These are phyloP conservation scores for Leishmania braziliensis DNA, from an alignment of 208 protist species.

Conservation along the genomic window DNA sequence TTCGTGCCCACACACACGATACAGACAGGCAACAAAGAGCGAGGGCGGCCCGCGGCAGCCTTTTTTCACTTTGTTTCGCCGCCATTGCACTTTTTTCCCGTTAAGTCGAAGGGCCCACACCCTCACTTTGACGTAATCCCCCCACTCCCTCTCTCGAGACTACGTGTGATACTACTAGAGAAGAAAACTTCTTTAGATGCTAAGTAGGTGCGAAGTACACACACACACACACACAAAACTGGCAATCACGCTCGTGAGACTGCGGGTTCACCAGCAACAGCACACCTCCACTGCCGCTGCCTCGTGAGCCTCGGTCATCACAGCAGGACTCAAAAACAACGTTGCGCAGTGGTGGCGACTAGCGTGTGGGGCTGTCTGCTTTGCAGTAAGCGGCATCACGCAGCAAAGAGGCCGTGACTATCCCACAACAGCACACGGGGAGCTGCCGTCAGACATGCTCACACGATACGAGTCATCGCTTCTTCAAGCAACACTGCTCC, in stretches of 20 bases:
- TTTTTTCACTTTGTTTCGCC: not conserved
- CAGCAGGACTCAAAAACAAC: not conserved
- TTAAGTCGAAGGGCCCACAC: not conserved
- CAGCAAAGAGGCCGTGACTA: not conserved
- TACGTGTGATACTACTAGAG: not conserved
- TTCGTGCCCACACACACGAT: not conserved
- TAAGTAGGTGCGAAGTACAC: not conserved
- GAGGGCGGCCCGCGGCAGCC: too few species aligned
- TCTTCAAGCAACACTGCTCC: not conserved
- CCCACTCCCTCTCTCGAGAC: not conserved
- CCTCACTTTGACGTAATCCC: not conserved
- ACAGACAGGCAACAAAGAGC: not conserved
- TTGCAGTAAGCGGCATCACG: not conserved
- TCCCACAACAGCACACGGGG: not conserved
- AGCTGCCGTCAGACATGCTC: not conserved
- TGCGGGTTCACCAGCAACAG: not conserved
- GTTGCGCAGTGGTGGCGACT: not conserved
- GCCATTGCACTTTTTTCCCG: not conserved
- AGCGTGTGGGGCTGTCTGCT: not conserved
- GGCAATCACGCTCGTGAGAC: not conserved
- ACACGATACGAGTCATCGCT: not conserved
- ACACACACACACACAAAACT: not conserved
- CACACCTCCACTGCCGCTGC: not conserved
- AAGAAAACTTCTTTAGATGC: not conserved
- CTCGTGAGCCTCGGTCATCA: not conserved